These are phyloP conservation scores for Arthrobotrys megalospora DNA, from an alignment of 2,329 filamentous ascomycete genomes.

Conservation along the genomic window DNA sequence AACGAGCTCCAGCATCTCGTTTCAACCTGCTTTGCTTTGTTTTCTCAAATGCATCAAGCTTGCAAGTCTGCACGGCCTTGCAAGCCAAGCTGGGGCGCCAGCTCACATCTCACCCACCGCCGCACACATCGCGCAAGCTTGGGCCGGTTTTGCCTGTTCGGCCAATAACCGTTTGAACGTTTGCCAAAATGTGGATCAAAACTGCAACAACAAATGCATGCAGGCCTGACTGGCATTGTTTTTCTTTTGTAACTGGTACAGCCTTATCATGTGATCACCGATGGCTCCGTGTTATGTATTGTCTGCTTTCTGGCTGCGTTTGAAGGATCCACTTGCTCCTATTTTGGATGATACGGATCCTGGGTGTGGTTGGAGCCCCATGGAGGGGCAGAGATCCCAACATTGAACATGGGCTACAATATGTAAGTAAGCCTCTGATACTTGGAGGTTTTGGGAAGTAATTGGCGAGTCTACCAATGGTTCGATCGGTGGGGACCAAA, in stretches of 20 bases:
- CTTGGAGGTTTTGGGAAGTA: neutral
- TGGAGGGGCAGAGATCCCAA: neutral
- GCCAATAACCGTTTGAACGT: neutral
- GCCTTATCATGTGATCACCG: constrained; percentile 18
- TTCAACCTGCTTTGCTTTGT: constrained; percentile 30
- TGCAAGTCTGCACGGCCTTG: constrained; percentile 24
- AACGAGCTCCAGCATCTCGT: constrained; percentile 8
- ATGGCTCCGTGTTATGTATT: neutral
- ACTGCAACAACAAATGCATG: constrained; percentile 8
- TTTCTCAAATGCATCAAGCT: constrained; percentile 30
- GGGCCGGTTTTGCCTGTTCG: neutral
- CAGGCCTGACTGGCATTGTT: constrained; percentile 4
- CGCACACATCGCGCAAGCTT: constrained; percentile 20
- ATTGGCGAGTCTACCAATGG: constrained; percentile 10
- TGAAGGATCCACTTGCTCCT: constrained; percentile 24
- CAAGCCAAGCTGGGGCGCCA: constrained; percentile 17
- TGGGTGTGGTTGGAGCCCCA: neutral
- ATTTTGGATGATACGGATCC: constrained; percentile 20
- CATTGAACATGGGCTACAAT: constrained; percentile 2
- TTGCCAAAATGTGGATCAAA: neutral
- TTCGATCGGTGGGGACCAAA: neutral
- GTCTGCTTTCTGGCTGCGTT: neutral
- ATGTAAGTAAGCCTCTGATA: constrained; percentile 15
- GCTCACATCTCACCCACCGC: constrained; percentile 28
- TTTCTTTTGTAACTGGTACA: constrained; percentile 9